Percentiles rank a stretch among this genome's conserved stretches.
Conservation (phyloP, 2,329 filamentous ascomycete species). For the Spiromastix sp. region DNA sequence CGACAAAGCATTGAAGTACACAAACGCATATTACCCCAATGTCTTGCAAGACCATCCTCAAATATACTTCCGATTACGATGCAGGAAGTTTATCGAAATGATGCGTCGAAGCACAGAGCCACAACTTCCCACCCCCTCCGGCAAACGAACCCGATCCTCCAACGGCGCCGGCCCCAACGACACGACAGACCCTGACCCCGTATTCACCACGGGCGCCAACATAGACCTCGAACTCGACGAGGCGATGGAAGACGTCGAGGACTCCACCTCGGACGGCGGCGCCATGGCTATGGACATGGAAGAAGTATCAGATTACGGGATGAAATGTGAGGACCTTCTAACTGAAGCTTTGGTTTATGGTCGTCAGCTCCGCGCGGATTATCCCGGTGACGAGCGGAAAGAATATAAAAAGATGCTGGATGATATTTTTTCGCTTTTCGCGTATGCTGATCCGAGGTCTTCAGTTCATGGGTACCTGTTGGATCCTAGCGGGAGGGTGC, state of each 20-base stretch:
- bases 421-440: slow-evolving; percentile 80
- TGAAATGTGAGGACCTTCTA: slow-evolving; percentile 45
- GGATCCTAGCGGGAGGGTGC: slow-evolving; percentile 60
- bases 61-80: slow-evolving; percentile 79
- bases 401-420: slow-evolving; percentile 64
- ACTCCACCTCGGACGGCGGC: slow-evolving; percentile 34
- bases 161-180: slow-evolving; percentile 29
- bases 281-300: slow-evolving; percentile 46
- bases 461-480: slow-evolving; percentile 70
- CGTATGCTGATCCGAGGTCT: slow-evolving; percentile 70
- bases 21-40: slow-evolving; percentile 64
- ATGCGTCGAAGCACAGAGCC: slow-evolving; percentile 64
- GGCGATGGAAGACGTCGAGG: slow-evolving; percentile 27
- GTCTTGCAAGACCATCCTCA: slow-evolving; percentile 72
- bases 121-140: slow-evolving; percentile 31
- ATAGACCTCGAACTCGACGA: slow-evolving; percentile 53
- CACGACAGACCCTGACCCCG: slow-evolving; percentile 33
- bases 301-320: slow-evolving; percentile 26
- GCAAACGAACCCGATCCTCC: slow-evolving; percentile 28
- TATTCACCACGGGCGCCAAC: slow-evolving; percentile 39
- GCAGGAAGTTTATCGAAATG: slow-evolving; percentile 93
- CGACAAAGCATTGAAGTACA: slow-evolving; percentile 77
- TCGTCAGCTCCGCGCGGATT: slow-evolving; percentile 66
- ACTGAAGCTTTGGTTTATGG: slow-evolving; percentile 68
- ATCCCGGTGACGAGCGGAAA: slow-evolving; percentile 56